Base-by-base conservation (phyloP, 495 filamentous ascomycete genomes). In the Acidomyces sp. region DNA sequence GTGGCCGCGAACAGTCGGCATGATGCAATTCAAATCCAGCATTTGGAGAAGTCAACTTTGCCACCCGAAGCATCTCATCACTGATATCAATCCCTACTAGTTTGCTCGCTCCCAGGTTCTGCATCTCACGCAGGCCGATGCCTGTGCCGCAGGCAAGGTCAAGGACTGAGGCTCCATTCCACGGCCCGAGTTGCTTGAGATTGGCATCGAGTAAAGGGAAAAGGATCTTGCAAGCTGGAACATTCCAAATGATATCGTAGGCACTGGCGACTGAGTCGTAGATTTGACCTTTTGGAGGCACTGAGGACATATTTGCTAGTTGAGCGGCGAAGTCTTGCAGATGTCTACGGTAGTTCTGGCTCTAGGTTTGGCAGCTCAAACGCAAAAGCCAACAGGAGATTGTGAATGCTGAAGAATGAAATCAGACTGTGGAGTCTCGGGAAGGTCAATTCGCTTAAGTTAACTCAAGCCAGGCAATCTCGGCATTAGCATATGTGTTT, bases 221-320 rank as follows among this genome's bases (percentile, higher is more conserved):
- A 3, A 44, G 41, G 23, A 44, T 44, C 16, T 37, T 38, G 22
- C 17, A 12, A 9, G 41, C 41, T 3, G 41, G 41, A 7, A 37
- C 24, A n/a, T 24, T 37, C 41, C 41, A 44, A 24, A 44, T 44
- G 19, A 44, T 37, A 17, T 44, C 41, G 41, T 44, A 44, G 33
- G 27, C 32, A 9, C 20, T 18, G 6, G 41, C 41, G 15, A 44
- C 41, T 3, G 41, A 9, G 25, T 44, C 41, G 41, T 44, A 44
- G 7, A 44, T 44, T 20, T 44, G 41, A 21, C 41, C 41, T 37
- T 37, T 44, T 2, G 41, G 41, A 17, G 41, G 41, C 6, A 18
- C 33, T 5, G 39, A 41, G 6, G 39, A 26, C 39, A 43, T 43
- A 9, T 9, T 29, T 29, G 9, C 26, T 29, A n/a, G n/a, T n/a